These are phyloP conservation scores for Penicillium sp. DNA, from an alignment of 2,329 filamentous ascomycete species.

Conservation along the genomic window DNA sequence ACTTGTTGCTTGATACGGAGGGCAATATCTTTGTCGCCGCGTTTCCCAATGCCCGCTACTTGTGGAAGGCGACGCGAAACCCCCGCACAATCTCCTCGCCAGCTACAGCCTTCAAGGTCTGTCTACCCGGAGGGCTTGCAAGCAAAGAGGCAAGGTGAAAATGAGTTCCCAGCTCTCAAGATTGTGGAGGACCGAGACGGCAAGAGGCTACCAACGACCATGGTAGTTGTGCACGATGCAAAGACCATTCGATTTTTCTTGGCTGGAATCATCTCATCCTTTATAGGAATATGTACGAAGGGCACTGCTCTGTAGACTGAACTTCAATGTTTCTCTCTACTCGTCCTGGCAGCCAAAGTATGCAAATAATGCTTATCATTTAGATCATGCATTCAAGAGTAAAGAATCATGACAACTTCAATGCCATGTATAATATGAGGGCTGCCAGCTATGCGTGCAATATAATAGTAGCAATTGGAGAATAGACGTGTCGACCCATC, in stretches of 20 bases:
- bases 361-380: too few species aligned
- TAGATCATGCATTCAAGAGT: too few species aligned
- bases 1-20: constrained; percentile 37
- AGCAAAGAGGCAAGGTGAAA: constrained; percentile 6
- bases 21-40: constrained; percentile 37
- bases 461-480: too few species aligned
- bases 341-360: too few species aligned
- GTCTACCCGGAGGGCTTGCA: neutral
- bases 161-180: constrained; percentile 25
- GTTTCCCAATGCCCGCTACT: constrained; percentile 28
- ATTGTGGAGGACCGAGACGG: constrained; percentile 37
- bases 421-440: too few species aligned
- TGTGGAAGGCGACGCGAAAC: constrained; percentile 21
- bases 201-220: constrained; percentile 15
- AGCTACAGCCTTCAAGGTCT: neutral
- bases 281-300: constrained; percentile 19
- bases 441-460: too few species aligned
- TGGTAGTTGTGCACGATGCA: constrained; percentile 17
- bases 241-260: constrained; percentile 13
- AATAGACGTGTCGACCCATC: too few species aligned
- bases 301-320: too few species aligned
- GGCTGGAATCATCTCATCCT: constrained; percentile 22
- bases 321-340: too few species aligned
- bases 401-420: too few species aligned
- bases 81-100: constrained; percentile 11